A percentile compares a stretch with the other conserved stretches of the same genome.
Conservation (phyloP, 768 basidiomycete species). For the Auriscalpium vulgare region DNA sequence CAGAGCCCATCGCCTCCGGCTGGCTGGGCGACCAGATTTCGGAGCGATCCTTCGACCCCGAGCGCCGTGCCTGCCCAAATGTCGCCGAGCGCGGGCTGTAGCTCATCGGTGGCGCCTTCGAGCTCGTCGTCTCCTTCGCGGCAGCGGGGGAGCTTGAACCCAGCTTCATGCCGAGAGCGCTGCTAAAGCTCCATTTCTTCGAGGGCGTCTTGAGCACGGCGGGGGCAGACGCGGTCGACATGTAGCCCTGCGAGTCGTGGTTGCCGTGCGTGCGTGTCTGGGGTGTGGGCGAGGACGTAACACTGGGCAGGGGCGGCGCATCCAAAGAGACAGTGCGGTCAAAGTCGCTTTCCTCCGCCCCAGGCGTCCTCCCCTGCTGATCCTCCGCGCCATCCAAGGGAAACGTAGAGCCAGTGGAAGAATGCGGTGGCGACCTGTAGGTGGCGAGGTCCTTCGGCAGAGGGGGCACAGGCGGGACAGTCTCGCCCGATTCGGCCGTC, state of each 20-base stretch:
- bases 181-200: constrained; percentile 97
- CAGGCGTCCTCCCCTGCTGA: constrained; percentile 20
- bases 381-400: constrained; percentile 33
- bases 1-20: constrained; percentile 70
- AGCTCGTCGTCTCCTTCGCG: constrained; percentile 30
- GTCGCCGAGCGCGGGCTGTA: constrained; percentile 61
- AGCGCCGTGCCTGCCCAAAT: constrained; percentile 62
- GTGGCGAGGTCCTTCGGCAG: constrained; percentile 83
- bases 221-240: constrained; percentile 37
- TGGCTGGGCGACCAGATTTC: constrained; percentile 58
- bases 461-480: constrained; percentile 91
- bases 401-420: constrained; percentile 47
- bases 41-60: constrained; percentile 54
- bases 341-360: constrained; percentile 37
- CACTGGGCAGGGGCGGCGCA: constrained; percentile 34
- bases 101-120: constrained; percentile 48
- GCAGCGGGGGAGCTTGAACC: constrained; percentile 55
- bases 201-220: constrained; percentile 67
- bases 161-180: constrained; percentile 69
- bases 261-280: constrained; percentile 19
- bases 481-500: constrained; percentile 40
- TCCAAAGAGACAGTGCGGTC: constrained; percentile 45
- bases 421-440: constrained; percentile 64
- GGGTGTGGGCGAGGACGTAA: constrained; percentile 21
- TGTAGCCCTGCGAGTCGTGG: constrained; percentile 22